Evolutionary conservation across 2,329 filamentous ascomycete species (phyloP), one percentile per base, ranked within the genome.

Genomic region (Thyridium curvatum): DNA sequence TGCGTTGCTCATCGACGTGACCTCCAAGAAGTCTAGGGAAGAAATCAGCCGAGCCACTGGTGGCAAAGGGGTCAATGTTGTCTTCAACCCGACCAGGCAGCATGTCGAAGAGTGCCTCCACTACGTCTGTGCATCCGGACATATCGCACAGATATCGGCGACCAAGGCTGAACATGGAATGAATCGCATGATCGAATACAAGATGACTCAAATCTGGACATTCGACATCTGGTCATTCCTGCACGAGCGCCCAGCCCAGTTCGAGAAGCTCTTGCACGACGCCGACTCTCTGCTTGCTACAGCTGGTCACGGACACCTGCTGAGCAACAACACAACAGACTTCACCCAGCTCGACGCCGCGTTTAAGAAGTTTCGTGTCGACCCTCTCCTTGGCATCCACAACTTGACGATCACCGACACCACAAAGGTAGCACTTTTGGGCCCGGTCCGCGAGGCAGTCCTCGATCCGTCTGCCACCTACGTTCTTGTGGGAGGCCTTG

Each of bases 401-500:
- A 15, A 1, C 16, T 47, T 39, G 4, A 39, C 41, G 5, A 29
- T 16, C 13, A 16, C 28, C 8, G 28, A 35, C 4, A 14, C 18
- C 7, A 30, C 21, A 8, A 38, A 35, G 8, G 21, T 39, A 7
- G 18, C 37, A 4, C 36, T 31, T n/a, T 14, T 32, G 2, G 28
- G n/a, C 18, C 17, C 45, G n/a, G 34, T 35, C 1, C 18, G 16
- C 9, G 18, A 29, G 10, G 10, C 14, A 1, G 10, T 14, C 3
- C 35, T 46, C 9, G 42, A 41, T 3, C 7, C 39, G 0, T 29
- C 33, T 2, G 62, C 56, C 1, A 71, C 72, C 1, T 82, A 81
- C 40, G 49, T 81, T 3, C 54, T 82, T 4, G 64, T 67, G 4
- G 78, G 78, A 13, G 74, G 75, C 1, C 62, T 78, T 0, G 74